Percentiles rank a stretch among this genome's conserved stretches.
Evolutionary conservation across 1,284 basidiomycete genomes (phyloP).

Genomic region (Termitomyces sp.): DNA sequence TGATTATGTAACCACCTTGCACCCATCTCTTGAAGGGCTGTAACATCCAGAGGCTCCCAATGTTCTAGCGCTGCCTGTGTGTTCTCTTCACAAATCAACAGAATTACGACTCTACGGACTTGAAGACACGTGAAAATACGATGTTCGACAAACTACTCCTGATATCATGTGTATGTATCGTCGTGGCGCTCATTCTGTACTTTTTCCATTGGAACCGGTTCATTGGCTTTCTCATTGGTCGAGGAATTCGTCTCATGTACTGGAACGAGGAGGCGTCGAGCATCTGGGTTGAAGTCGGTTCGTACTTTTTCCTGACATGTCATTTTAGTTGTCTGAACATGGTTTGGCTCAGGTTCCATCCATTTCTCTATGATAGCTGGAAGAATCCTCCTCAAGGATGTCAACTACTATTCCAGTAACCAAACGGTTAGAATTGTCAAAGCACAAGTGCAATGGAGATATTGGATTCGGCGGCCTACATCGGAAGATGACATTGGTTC

Average conservation of each 20-base stretch:
- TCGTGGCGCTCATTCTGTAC: constrained; percentile 69
- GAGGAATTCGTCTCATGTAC: constrained; percentile 56
- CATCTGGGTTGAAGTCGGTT: constrained; percentile 76
- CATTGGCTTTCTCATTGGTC: constrained; percentile 61
- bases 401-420: constrained; percentile 86
- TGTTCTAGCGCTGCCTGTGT: not conserved
- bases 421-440: constrained; percentile 80
- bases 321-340: constrained; percentile 5
- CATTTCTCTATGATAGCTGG: constrained; percentile 88
- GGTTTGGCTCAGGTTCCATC: constrained; percentile 59
- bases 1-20: constrained; percentile 14
- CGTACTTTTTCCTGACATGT: constrained; percentile 17
- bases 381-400: constrained; percentile 79
- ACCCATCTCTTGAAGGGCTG: too few species aligned
- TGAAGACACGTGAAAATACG: not conserved
- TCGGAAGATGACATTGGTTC: constrained; percentile 61
- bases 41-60: not conserved
- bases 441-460: constrained; percentile 84
- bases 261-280: constrained; percentile 71
- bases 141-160: constrained; percentile 64
- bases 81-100: not conserved
- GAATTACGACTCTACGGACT: too few species aligned
- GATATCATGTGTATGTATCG: constrained; percentile 66
- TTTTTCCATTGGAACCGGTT: constrained; percentile 90
- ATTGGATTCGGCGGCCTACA: constrained; percentile 78